Conservation (phyloP, 169 alveolate species). For the Theileria luwenshuni region DNA sequence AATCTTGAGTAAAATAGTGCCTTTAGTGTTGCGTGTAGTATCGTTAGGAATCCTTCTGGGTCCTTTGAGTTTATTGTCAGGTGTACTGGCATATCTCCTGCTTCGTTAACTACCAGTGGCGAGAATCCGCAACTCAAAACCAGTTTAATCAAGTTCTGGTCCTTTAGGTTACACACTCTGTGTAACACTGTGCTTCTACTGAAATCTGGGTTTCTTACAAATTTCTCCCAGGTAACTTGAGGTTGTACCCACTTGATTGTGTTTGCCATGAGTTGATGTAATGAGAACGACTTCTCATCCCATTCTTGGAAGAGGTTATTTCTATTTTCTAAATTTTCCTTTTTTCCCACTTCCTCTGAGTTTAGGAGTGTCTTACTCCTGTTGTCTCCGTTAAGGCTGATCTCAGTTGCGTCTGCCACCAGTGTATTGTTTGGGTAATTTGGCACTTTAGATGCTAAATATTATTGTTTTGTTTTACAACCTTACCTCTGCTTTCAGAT, state of each 20-base stretch:
- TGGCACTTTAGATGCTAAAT: background rate
- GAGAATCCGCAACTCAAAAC: slow-evolving; percentile 39
- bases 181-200: slow-evolving; percentile 59
- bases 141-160: slow-evolving; percentile 30
- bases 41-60: slow-evolving; percentile 48
- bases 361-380: background rate
- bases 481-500: too few species aligned
- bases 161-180: slow-evolving; percentile 46
- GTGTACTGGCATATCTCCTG: slow-evolving; percentile 70
- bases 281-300: slow-evolving; percentile 8
- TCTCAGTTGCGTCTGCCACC: background rate
- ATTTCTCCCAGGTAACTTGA: slow-evolving; percentile 41
- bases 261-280: slow-evolving; percentile 17
- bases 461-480: background rate
- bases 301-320: background rate
- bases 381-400: background rate
- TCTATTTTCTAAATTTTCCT: background rate
- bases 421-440: slow-evolving; percentile 27
- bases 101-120: slow-evolving; percentile 64
- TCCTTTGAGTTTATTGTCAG: slow-evolving; percentile 55
- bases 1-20: slow-evolving; percentile 25
- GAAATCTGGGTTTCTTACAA: slow-evolving; percentile 47
- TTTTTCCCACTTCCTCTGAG: background rate
- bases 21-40: slow-evolving; percentile 46
- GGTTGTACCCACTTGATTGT: slow-evolving; percentile 37